Base-by-base conservation (phyloP, 495 filamentous ascomycete species). In the Durotheca rogersii region DNA sequence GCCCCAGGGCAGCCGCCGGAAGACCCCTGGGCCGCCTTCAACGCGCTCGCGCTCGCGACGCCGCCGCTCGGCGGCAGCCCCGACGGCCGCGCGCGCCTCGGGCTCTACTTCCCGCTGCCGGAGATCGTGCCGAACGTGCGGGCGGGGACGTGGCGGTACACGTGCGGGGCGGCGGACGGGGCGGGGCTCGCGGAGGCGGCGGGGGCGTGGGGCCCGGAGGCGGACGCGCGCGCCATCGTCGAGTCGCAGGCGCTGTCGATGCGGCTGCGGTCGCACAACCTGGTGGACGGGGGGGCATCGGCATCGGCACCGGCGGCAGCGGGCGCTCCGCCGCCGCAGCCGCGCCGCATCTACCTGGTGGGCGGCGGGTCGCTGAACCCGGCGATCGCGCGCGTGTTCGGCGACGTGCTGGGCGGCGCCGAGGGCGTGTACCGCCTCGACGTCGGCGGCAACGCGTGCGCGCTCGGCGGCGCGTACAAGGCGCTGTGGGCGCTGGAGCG, bases 371-470 rank as follows among this genome's bases (percentile, higher is more conserved):
- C 83, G 9, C 79, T 86, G 36, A 98, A 96, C 74, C 81, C 84
- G 16, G 89, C 91, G 6, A 96, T 98, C 61, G 84, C 88, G 6
- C 70, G 82, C 33, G 74, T 90, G 17, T 80, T 88, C 4, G 93
- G 89, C 9, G 84, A 95, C 61, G 88, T 96, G 6, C 80, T 98
- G 2, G 93, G 93, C 16, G 88, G 90, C 4, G 75, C 74, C 3
- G 93, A 97, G 42, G 93, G 93, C 6, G 87, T 97, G 12, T 98
- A 88, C 62, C 83, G 83, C 69, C 79, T 98, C 2, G 91, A 97
- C 67, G 86, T 96, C 16, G 90, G 92, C n/a, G 89, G 90, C 4
- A 96, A 95, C 70, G 91, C 93, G 20, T 98, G 93, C 68, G 93
- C 91, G 14, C 68, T 98, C 6, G 93, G 91, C 7, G 90, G 89